Percentiles rank a stretch among this genome's conserved stretches.
phyloP scores from a whole-genome alignment of 352 stramenopile species.

The Phytophthora fragariae region DNA sequence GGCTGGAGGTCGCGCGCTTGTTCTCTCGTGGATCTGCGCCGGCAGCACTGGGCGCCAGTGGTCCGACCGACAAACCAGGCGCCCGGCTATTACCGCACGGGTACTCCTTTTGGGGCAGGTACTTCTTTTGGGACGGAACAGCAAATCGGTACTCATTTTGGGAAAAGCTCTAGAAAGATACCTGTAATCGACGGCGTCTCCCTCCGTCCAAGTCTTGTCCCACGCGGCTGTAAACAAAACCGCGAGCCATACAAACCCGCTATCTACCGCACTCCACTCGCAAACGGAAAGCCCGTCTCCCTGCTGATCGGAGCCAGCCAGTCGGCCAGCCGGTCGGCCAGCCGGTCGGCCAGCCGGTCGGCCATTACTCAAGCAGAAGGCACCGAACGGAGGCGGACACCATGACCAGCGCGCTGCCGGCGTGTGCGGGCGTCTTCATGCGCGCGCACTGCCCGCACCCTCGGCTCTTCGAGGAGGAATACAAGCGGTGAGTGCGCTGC shows the following conservation, averaged over 20 bases:
- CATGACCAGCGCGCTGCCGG: constrained; percentile 25
- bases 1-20: too few relatives aligned
- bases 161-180: constrained; percentile 18
- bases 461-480: constrained; percentile 60
- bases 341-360: not conserved
- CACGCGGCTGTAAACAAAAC: constrained; percentile 22
- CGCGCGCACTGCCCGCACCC: constrained; percentile 48
- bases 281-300: constrained; percentile 37
- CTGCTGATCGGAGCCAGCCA: constrained; percentile 2
- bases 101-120: too few relatives aligned
- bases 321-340: constrained; percentile 9
- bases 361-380: constrained; percentile 21
- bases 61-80: too few relatives aligned
- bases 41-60: too few relatives aligned
- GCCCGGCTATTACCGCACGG: too few relatives aligned
- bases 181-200: not conserved
- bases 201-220: constrained; percentile 20
- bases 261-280: constrained; percentile 2
- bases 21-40: too few relatives aligned
- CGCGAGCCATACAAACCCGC: constrained; percentile 15
- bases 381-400: not conserved
- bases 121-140: too few relatives aligned
- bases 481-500: constrained; percentile 58
- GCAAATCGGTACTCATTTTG: too few relatives aligned
- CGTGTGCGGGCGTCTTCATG: constrained; percentile 53